Conservation (phyloP, 305 asterid species). For the Withania somnifera region DNA sequence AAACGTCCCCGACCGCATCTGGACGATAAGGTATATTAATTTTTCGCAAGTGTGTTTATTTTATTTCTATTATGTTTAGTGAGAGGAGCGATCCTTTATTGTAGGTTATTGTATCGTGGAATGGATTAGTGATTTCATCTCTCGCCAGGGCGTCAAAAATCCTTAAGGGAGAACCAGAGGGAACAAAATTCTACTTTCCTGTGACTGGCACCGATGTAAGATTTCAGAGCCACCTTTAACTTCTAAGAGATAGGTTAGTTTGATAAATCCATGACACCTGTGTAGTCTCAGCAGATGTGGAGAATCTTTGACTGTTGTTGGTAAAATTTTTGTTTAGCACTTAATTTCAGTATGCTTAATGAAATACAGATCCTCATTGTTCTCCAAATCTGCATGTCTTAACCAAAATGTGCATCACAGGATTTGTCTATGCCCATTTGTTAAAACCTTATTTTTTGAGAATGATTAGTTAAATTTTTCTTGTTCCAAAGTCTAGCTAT, state of each 20-base stretch:
- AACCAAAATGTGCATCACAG: not conserved
- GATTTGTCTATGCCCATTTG: not conserved
- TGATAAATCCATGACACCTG: not conserved
- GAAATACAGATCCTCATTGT: not conserved
- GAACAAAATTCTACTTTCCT: constrained; percentile 54
- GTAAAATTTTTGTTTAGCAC: not conserved
- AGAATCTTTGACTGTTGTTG: not conserved
- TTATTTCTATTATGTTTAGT: not conserved
- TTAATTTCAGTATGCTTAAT: not conserved
- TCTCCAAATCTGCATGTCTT: not conserved
- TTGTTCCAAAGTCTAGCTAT: not conserved
- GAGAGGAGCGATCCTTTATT: not conserved
- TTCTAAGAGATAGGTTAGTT: not conserved
- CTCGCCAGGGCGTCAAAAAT: constrained; percentile 85
- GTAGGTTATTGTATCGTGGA: constrained; percentile 95
- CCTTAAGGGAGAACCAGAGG: constrained; percentile 56
- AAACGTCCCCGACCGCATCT: constrained; percentile 74
- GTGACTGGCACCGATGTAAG: constrained; percentile 62
- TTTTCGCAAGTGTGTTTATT: not conserved
- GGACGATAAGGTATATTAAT: constrained; percentile 70
- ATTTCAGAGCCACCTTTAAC: not conserved
- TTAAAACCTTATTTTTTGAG: too few relatives aligned
- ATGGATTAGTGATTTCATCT: constrained; percentile 81
- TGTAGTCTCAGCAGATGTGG: not conserved
- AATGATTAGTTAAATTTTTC: not conserved